A percentile compares a stretch with the other conserved stretches of the same genome.
Conservation (phyloP, 257 asterid species). For the Cynanchum wilfordii region DNA sequence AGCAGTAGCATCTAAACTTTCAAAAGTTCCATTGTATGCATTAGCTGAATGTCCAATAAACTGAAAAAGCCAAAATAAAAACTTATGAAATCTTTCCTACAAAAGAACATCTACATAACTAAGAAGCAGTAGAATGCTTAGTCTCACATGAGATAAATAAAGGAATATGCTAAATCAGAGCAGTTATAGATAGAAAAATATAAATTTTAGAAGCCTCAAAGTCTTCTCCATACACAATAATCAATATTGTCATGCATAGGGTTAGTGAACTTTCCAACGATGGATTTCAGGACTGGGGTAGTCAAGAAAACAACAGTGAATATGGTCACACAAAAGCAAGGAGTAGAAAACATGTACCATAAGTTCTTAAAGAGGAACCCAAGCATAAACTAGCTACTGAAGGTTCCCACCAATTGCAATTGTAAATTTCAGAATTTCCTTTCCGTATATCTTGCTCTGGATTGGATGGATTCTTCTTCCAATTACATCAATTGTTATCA, state of each 20-base stretch:
- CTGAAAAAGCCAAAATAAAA: conserved; percentile 14
- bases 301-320: neutral
- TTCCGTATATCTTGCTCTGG: neutral
- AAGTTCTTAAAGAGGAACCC: neutral
- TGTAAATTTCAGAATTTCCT: neutral
- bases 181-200: neutral
- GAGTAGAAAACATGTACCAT: neutral
- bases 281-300: neutral
- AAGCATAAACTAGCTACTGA: neutral
- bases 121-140: neutral
- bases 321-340: neutral
- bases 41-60: neutral
- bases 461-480: neutral
- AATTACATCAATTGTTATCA: neutral
- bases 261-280: neutral
- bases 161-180: neutral
- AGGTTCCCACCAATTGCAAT: neutral
- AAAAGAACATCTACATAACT: neutral
- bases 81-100: neutral
- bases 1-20: conserved; percentile 13
- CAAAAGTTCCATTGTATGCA: neutral
- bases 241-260: neutral
- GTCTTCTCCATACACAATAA: neutral
- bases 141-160: neutral
- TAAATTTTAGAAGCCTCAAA: neutral